Conservation (phyloP, 805 yeast genomes). For the Suhomyces pyralidae region DNA sequence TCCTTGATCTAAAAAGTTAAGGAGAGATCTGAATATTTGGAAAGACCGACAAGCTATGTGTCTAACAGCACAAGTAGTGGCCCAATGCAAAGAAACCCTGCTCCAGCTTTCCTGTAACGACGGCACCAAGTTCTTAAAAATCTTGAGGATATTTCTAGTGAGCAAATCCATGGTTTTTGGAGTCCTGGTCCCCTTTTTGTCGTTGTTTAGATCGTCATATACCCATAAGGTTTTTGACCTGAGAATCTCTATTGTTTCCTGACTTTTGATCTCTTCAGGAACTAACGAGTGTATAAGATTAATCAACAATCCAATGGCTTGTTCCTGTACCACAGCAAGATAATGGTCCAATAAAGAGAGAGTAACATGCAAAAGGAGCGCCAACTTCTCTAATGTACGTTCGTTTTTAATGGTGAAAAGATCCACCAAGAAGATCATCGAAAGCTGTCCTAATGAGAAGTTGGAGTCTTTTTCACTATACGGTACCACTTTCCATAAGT, state of each 20-base stretch:
- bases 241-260: constrained; percentile 54
- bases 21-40: constrained; percentile 81
- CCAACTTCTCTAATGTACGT: constrained; percentile 55
- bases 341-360: constrained; percentile 87
- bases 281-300: constrained; percentile 67
- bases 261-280: constrained; percentile 51
- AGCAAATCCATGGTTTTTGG: constrained; percentile 82
- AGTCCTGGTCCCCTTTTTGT: constrained; percentile 72
- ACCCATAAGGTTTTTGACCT: constrained; percentile 71
- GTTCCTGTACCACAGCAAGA: constrained; percentile 75
- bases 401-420: constrained; percentile 67
- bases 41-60: constrained; percentile 97
- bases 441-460: constrained; percentile 83
- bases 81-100: constrained; percentile 80
- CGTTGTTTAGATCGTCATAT: constrained; percentile 79
- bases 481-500: constrained; percentile 56
- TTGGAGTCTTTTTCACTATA: constrained; percentile 64
- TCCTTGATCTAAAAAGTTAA: constrained; percentile 76
- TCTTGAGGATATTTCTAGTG: constrained; percentile 58
- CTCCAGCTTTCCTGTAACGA: constrained; percentile 84
- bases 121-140: constrained; percentile 46
- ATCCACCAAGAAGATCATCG: constrained; percentile 82
- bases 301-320: constrained; percentile 72
- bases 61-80: constrained; percentile 94
- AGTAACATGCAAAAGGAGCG: constrained; percentile 74